Conservation (phyloP, 2,329 filamentous ascomycete genomes). For the Gaeumannomyces tritici region DNA sequence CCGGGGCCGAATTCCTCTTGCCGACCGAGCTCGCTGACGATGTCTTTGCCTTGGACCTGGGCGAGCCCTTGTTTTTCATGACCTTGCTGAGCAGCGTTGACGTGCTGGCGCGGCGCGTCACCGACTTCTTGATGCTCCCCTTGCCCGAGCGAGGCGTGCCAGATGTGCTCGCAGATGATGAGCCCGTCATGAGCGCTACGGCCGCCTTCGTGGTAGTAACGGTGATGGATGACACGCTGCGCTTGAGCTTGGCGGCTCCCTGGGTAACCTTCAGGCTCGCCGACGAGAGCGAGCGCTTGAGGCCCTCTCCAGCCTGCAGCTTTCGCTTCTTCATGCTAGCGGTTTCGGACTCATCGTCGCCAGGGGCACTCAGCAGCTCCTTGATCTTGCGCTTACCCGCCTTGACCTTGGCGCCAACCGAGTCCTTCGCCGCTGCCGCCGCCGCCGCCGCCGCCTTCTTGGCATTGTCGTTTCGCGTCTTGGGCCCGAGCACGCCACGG, state of each 20-base stretch:
- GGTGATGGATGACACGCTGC: conserved; percentile 27
- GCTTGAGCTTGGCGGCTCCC: conserved; percentile 26
- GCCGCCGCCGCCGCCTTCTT: conserved; percentile 28
- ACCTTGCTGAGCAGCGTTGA: conserved; percentile 1
- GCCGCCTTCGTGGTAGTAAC: conserved; percentile 21
- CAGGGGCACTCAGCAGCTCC: conserved; percentile 34
- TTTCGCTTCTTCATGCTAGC: conserved; percentile 34
- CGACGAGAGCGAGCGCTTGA: conserved; percentile 22
- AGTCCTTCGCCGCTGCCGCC: background rate
- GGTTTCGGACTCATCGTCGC: conserved; percentile 14
- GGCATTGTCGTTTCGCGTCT: conserved; percentile 44
- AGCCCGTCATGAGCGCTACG: conserved; percentile 10
- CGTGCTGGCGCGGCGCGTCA: background rate
- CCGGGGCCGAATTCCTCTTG: background rate
- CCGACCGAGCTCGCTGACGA: background rate
- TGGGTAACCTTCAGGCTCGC: conserved; percentile 23
- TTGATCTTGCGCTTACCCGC: conserved; percentile 47
- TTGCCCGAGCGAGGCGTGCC: background rate
- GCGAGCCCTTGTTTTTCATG: background rate
- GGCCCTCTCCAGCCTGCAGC: conserved; percentile 26
- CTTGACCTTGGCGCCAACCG: conserved; percentile 28
- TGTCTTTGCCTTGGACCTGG: background rate
- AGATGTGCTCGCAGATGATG: conserved; percentile 12
- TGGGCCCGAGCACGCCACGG: conserved; percentile 53
- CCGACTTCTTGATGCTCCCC: conserved; percentile 2